Evolutionary conservation across 2,329 filamentous ascomycete species (phyloP).

Genomic region (Pseudogymnoascus sp.): DNA sequence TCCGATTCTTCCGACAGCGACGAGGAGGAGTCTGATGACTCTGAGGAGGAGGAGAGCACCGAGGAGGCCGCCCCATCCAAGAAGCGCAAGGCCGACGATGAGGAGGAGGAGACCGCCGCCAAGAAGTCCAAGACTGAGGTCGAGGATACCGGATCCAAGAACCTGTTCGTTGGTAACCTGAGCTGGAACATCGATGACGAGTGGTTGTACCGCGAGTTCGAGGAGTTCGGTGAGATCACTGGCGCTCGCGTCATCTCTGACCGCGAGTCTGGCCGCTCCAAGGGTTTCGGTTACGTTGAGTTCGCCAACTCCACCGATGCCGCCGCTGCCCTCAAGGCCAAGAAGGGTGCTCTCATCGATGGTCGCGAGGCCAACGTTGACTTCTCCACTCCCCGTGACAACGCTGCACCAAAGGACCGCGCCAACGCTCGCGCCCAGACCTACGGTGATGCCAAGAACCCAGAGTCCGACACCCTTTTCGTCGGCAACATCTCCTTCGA

Average conservation of each 20-base stretch:
- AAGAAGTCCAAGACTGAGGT: constrained; percentile 46
- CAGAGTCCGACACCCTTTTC: constrained; percentile 60
- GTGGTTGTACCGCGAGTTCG: constrained; percentile 60
- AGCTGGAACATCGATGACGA: constrained; percentile 71
- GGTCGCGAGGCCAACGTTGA: constrained; percentile 61
- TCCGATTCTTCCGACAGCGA: constrained; percentile 15
- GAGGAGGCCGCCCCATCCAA: constrained; percentile 37
- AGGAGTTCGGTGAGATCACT: constrained; percentile 56
- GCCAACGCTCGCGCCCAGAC: constrained; percentile 41
- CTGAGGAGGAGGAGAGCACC: constrained; percentile 23
- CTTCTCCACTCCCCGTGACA: constrained; percentile 54
- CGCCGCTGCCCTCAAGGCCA: constrained; percentile 53
- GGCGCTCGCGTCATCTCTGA: constrained; percentile 60
- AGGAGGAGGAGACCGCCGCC: constrained; percentile 30
- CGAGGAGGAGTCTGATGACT: constrained; percentile 13
- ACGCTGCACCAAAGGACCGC: constrained; percentile 38
- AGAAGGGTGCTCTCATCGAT: constrained; percentile 57
- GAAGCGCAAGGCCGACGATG: constrained; percentile 51
- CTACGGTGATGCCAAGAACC: constrained; percentile 56
- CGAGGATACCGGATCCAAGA: constrained; percentile 39
- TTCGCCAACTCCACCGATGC: constrained; percentile 52
- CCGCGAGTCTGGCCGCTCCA: constrained; percentile 56
- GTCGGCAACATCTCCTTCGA: constrained; percentile 65
- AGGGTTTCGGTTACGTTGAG: constrained; percentile 69
- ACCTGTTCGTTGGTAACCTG: constrained; percentile 64